Conservation (phyloP, 2,329 filamentous ascomycete genomes). For the Clarireedia sp. region DNA sequence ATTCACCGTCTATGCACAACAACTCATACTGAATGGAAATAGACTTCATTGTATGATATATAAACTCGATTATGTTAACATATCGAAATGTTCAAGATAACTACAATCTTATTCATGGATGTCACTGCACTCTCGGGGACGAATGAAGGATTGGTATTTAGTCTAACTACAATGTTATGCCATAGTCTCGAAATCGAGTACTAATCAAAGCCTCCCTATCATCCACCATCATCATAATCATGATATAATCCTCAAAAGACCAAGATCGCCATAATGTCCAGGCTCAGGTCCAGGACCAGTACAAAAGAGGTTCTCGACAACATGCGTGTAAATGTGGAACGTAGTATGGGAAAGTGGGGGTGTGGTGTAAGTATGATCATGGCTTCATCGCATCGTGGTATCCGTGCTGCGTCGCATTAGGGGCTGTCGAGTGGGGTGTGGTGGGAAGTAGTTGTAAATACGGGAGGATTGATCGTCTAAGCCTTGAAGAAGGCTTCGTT, state of each 20-base stretch:
- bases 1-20: too few species aligned
- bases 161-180: slow-evolving; percentile 29
- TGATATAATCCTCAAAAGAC: slow-evolving; percentile 17
- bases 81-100: too few species aligned
- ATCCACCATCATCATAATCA: slow-evolving; percentile 23
- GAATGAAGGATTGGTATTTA: slow-evolving; percentile 30
- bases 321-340: slow-evolving; percentile 19
- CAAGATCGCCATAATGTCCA: slow-evolving; percentile 19
- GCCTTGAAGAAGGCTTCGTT: slow-evolving; percentile 79
- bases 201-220: slow-evolving; percentile 20
- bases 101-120: too few species aligned
- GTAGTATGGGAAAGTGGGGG: slow-evolving; percentile 12
- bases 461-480: slow-evolving; percentile 13
- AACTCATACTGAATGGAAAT: too few species aligned
- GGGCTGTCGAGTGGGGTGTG: slow-evolving; percentile 14
- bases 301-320: slow-evolving; percentile 19
- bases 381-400: slow-evolving; percentile 21
- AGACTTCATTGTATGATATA: too few species aligned
- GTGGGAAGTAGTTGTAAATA: slow-evolving; percentile 12
- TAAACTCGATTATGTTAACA: too few species aligned
- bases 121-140: too few species aligned
- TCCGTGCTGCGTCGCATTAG: slow-evolving; percentile 15
- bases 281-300: slow-evolving; percentile 14
- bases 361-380: slow-evolving; percentile 20
- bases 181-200: slow-evolving; percentile 20